A percentile compares a stretch with the other conserved stretches of the same genome.
Evolutionary conservation across 768 basidiomycete species (phyloP).

Genomic region (Crucibulum laeve): DNA sequence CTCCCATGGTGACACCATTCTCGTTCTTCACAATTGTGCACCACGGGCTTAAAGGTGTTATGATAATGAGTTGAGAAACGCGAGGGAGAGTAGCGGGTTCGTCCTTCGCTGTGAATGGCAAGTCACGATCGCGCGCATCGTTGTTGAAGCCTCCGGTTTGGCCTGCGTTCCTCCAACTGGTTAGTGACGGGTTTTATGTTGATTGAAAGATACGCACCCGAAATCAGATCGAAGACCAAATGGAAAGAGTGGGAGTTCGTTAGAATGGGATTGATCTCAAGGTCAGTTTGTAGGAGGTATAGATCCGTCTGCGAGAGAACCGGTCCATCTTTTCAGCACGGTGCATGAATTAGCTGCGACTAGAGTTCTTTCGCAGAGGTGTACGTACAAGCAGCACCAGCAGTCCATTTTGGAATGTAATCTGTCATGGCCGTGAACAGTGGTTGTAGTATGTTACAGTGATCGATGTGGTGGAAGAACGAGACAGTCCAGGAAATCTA

Average conservation of each 20-base stretch:
- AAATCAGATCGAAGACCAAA: constrained; percentile 68
- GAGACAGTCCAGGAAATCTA: too few relatives aligned
- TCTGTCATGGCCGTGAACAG: constrained; percentile 18
- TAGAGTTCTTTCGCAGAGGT: background rate
- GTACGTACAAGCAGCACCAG: constrained; percentile 37
- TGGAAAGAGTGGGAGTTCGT: constrained; percentile 45
- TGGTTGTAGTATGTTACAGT: too few relatives aligned
- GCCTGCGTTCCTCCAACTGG: constrained; percentile 29
- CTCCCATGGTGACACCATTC: constrained; percentile 68
- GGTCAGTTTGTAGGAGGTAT: constrained; percentile 66
- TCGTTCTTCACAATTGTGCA: constrained; percentile 72
- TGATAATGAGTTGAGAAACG: constrained; percentile 52
- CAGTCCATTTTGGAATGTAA: constrained; percentile 35
- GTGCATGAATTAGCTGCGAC: constrained; percentile 3
- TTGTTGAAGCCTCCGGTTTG: constrained; percentile 59
- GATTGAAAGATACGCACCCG: constrained; percentile 34
- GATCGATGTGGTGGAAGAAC: too few relatives aligned
- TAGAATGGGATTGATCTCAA: constrained; percentile 75
- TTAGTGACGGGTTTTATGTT: background rate
- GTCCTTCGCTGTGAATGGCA: constrained; percentile 48
- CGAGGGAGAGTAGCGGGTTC: constrained; percentile 72
- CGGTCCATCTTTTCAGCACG: constrained; percentile 56
- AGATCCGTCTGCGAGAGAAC: constrained; percentile 78
- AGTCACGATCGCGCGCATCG: constrained; percentile 54
- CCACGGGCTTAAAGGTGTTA: constrained; percentile 67